Conservation (phyloP, 306 rosid genomes). For the Rosa rugosa region DNA sequence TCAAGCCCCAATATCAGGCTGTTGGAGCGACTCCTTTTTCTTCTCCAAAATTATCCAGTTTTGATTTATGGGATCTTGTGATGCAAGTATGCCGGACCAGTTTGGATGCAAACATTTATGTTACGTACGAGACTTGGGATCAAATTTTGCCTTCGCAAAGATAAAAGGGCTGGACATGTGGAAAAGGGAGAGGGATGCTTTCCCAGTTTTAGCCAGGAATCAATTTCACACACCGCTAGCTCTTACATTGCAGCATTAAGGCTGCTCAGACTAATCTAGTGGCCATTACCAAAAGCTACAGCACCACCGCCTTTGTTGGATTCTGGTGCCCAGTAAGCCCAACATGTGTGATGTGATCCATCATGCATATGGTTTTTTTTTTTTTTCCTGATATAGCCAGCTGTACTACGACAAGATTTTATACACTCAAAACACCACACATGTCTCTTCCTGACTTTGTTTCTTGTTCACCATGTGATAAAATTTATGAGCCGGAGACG, state of each 20-base stretch:
- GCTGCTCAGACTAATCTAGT: background rate
- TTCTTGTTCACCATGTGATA: background rate
- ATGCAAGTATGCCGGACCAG: background rate
- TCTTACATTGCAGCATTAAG: background rate
- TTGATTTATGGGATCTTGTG: background rate
- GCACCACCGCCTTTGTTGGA: background rate
- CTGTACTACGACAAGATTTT: background rate
- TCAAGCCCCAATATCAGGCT: background rate
- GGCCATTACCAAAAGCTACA: background rate
- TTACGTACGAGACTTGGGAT: background rate
- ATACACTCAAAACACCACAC: background rate
- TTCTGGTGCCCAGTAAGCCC: background rate
- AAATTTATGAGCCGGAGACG: conserved; percentile 12
- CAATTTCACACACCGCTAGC: background rate
- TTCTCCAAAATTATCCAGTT: background rate
- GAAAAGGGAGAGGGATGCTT: background rate
- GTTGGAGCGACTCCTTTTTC: background rate
- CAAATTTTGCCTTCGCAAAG: background rate
- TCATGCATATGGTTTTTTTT: background rate
- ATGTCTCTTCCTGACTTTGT: background rate
- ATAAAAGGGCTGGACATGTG: background rate
- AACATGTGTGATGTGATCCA: background rate
- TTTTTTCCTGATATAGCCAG: background rate
- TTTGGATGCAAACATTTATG: background rate
- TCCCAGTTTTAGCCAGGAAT: background rate